These are phyloP conservation scores for Eucalyptus cloeziana DNA, from an alignment of 345 rosid genomes.

Conservation along the genomic window DNA sequence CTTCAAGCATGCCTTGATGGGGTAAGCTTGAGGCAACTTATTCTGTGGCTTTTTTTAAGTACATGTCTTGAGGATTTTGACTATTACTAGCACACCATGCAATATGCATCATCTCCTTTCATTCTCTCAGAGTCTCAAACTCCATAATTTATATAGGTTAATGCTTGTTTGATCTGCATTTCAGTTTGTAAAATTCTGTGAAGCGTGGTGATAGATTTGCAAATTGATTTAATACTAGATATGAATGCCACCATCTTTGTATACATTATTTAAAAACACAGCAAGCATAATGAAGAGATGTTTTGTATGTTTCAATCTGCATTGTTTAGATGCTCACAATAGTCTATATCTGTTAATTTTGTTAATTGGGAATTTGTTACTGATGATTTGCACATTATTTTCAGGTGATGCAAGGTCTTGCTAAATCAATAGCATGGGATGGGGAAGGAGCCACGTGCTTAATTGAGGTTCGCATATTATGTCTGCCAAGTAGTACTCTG, in stretches of 20 bases:
- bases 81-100: background rate
- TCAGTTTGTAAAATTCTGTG: background rate
- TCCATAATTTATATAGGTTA: background rate
- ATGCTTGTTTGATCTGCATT: background rate
- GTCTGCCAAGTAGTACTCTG: background rate
- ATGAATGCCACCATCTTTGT: background rate
- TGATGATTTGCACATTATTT: background rate
- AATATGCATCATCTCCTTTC: background rate
- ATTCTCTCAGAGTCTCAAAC: background rate
- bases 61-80: background rate
- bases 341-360: background rate
- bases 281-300: background rate
- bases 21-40: constrained; percentile 19
- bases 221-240: background rate
- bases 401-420: constrained; percentile 98
- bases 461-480: constrained; percentile 49
- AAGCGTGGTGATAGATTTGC: background rate
- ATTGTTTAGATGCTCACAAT: background rate
- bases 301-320: background rate
- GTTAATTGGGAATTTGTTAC: background rate
- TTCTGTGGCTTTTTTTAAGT: background rate
- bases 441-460: constrained; percentile 98
- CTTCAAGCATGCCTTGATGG: constrained; percentile 94
- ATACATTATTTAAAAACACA: background rate
- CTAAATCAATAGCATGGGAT: constrained; percentile 99